phyloP scores from a whole-genome alignment of 305 asterid species.

The Rubia peregrina region DNA sequence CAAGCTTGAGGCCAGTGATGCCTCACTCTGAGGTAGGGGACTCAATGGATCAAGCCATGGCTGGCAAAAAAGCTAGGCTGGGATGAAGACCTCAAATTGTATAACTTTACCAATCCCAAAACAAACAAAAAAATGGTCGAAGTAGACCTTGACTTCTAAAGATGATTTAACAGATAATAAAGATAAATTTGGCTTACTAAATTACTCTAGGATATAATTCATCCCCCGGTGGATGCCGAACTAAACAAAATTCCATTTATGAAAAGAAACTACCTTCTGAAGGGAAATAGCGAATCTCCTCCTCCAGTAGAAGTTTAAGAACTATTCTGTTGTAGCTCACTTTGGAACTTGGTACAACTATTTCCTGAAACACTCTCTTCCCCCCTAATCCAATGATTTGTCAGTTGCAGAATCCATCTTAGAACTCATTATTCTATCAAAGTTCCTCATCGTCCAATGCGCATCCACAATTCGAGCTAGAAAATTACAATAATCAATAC shows the following conservation, averaged over 20 bases:
- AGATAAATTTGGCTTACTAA: constrained; percentile 42
- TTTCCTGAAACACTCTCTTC: constrained; percentile 19
- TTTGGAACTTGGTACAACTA: constrained; percentile 19
- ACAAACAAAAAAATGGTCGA: too few relatives aligned
- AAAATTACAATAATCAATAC: constrained; percentile 24
- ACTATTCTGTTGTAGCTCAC: constrained; percentile 19
- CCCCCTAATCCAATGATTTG: constrained; percentile 21
- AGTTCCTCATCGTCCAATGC: constrained; percentile 60
- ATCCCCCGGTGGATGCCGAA: constrained; percentile 48
- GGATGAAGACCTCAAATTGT: too few relatives aligned
- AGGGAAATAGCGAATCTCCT: constrained; percentile 24
- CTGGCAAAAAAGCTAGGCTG: too few relatives aligned
- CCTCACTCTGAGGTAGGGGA: too few relatives aligned
- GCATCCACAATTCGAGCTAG: constrained; percentile 83
- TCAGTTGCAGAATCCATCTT: constrained; percentile 20
- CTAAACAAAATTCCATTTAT: constrained; percentile 70
- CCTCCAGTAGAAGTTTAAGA: constrained; percentile 21
- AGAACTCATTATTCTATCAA: constrained; percentile 26
- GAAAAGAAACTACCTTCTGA: constrained; percentile 53
- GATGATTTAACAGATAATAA: too few relatives aligned
- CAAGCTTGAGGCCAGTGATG: too few relatives aligned
- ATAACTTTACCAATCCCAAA: too few relatives aligned
- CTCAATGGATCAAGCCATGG: too few relatives aligned
- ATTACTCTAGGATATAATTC: constrained; percentile 52
- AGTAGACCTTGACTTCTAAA: too few relatives aligned